These are phyloP conservation scores for Zygoascus flipseniorum DNA, from an alignment of 805 yeast genomes.

Conservation along the genomic window DNA sequence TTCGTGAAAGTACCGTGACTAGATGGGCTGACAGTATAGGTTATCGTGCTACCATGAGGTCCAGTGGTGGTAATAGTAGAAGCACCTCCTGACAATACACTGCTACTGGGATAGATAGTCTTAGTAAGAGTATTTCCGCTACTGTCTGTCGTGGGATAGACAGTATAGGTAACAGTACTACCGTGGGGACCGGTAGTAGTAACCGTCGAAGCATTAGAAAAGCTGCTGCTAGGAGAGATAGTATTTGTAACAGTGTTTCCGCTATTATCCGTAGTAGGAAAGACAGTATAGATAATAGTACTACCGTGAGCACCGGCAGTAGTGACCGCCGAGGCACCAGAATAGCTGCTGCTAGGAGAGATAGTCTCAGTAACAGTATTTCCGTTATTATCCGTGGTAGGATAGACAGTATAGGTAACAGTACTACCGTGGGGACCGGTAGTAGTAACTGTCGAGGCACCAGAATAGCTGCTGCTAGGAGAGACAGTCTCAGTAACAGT, in stretches of 20 bases:
- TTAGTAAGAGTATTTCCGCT: not conserved
- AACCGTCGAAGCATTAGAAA: not conserved
- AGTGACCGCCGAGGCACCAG: not conserved
- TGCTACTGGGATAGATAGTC: not conserved
- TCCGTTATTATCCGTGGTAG: not conserved
- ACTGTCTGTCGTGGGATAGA: not conserved
- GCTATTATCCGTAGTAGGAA: not conserved
- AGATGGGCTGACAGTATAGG: not conserved
- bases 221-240: not conserved
- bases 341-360: not conserved
- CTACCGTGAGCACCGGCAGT: not conserved
- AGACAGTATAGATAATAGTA: not conserved
- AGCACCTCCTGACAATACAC: not conserved
- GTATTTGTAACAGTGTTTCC: not conserved
- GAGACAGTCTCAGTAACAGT: not conserved
- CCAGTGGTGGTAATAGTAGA: not conserved
- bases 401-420: not conserved
- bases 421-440: not conserved
- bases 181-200: not conserved
- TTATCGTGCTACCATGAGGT: not conserved
- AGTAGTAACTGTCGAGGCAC: not conserved
- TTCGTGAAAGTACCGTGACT: not conserved
- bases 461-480: not conserved
- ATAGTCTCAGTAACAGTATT: not conserved
- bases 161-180: not conserved